Conservation (phyloP, 2,329 filamentous ascomycete species). For the Paecilomyces niveus region DNA sequence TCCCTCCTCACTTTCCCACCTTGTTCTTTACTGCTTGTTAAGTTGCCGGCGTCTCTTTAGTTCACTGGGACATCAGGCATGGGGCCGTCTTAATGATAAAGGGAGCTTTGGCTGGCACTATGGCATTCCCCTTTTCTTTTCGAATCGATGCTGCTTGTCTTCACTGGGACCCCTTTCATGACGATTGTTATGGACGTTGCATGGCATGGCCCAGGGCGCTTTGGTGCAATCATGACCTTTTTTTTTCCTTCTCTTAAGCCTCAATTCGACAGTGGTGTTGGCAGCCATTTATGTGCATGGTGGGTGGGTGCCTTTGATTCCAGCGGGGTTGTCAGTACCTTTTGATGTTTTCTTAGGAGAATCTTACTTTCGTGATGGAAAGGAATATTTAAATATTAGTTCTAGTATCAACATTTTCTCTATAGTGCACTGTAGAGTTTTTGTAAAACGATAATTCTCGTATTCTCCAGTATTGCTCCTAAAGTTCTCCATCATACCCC, state of each 20-base stretch:
- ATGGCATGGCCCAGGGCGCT: not conserved
- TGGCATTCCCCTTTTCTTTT: not conserved
- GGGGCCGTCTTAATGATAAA: not conserved
- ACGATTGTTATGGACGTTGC: not conserved
- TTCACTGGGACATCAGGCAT: not conserved
- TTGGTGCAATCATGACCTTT: not conserved
- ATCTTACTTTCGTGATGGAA: not conserved
- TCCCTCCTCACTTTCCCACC: not conserved
- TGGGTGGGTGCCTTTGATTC: not conserved
- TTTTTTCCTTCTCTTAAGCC: not conserved
- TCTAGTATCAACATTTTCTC: not conserved
- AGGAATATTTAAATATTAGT: not conserved
- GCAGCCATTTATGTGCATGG: not conserved
- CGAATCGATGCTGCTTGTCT: not conserved
- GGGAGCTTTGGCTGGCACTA: not conserved
- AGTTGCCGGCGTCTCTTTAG: not conserved
- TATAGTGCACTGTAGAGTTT: not conserved
- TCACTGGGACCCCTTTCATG: not conserved
- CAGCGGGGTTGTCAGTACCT: not conserved
- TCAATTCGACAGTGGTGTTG: not conserved
- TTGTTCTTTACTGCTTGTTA: not conserved
- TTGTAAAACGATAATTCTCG: not conserved
- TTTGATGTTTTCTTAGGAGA: not conserved
- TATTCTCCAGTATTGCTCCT: not conserved
- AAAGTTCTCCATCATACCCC: too few species aligned